phyloP scores from a whole-genome alignment of 768 basidiomycete species.

The Suillus subaureus region DNA sequence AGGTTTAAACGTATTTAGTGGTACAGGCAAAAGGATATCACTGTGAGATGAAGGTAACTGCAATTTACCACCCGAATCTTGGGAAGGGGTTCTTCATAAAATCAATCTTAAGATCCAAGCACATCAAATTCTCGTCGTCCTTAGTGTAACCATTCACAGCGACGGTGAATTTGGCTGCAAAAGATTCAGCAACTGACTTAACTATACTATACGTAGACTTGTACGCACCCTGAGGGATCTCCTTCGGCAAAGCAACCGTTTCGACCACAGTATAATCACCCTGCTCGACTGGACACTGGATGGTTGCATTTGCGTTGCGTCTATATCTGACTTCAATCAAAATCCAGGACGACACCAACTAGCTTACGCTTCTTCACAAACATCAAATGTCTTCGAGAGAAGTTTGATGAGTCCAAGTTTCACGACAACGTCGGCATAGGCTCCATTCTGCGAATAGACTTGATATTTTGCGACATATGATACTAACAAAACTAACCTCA shows the following conservation, averaged over 20 bases:
- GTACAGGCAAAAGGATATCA: not conserved
- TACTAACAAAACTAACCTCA: constrained; percentile 49
- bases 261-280: constrained; percentile 77
- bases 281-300: constrained; percentile 83
- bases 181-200: constrained; percentile 11
- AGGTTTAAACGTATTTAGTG: not conserved
- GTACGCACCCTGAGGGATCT: constrained; percentile 78
- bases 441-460: constrained; percentile 69
- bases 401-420: constrained; percentile 94
- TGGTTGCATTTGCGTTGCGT: constrained; percentile 66
- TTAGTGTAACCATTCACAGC: constrained; percentile 67
- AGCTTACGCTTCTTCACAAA: constrained; percentile 94
- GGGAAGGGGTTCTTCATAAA: constrained; percentile 54
- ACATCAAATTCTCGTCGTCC: constrained; percentile 76
- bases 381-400: constrained; percentile 79
- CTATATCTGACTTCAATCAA: constrained; percentile 40
- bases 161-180: constrained; percentile 81
- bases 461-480: constrained; percentile 11
- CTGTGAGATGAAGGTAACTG: not conserved
- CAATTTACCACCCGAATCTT: constrained; percentile 27
- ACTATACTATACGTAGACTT: not conserved
- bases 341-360: not conserved
- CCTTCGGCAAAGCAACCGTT: constrained; percentile 84
- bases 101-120: constrained; percentile 78
- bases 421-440: constrained; percentile 86